Base-by-base conservation (phyloP, 306 rosid genomes). In the Boehmeria nivea region DNA sequence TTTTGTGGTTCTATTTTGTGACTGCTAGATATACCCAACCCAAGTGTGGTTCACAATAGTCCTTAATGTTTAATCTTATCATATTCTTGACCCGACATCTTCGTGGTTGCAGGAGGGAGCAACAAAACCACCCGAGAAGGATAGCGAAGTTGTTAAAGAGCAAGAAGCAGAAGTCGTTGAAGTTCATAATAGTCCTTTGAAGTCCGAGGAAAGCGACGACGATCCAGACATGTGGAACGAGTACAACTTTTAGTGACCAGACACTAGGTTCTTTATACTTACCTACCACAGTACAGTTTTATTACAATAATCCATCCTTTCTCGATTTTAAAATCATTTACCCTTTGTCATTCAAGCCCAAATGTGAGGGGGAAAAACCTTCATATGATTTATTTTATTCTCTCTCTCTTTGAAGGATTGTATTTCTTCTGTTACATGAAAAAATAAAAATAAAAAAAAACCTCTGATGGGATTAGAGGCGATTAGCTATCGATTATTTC, bases 41-140 rank as follows among this genome's bases (percentile, higher is more conserved):
- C n/a, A n/a, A n/a, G n/a, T n/a, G n/a, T n/a, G n/a, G n/a, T n/a
- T n/a, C n/a, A n/a, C 2, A 31, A 31, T 6, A 31, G 36, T 31
- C 1, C 9, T 31, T 31, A 59, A 10, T 31, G 8, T 31, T 31
- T 4, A 31, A 31, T 4, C 5, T 1, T 31, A 31, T 31, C 9
- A 40, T 21, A 2, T 31, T 10, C 36, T 31, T 10, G 36, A 56
- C 17, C 20, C 2, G 45, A 20, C 26, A 18, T 46, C 42, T 54
- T 21, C 59, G 63, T 66, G 59, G 39, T 57, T 59, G 64, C 73
- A 86, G 97, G 79, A 72, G 45, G 84, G 64, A 67, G 70, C 57
- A n/a, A n/a, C n/a, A n/a, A n/a, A 11, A 17, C 14, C 61, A 75
- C 16, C 70, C 1, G 75, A 73, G 70, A 57, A 20, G 14, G 65